phyloP scores from a whole-genome alignment of 331 rosid species.

The Spiraea crenata region DNA sequence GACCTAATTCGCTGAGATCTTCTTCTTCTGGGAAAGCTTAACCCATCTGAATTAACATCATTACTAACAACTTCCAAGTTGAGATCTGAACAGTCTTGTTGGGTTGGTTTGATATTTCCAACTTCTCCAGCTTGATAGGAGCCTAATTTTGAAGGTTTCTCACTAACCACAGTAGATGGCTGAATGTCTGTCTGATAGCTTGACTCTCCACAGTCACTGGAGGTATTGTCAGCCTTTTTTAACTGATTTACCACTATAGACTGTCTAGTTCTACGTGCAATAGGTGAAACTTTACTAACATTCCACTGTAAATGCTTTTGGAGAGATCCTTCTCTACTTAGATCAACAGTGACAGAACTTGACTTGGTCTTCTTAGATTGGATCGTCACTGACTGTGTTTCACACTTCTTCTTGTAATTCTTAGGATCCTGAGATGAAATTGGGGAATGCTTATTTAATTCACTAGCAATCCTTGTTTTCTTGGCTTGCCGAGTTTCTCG shows the following conservation, averaged over 20 bases:
- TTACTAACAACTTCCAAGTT: slow-evolving; percentile 30
- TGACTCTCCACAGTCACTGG: slow-evolving; percentile 27
- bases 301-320: slow-evolving; percentile 32
- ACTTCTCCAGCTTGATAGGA: slow-evolving; percentile 24
- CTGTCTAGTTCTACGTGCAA: slow-evolving; percentile 69
- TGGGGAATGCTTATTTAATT: slow-evolving; percentile 33
- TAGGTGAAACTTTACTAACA: slow-evolving; percentile 35
- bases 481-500: slow-evolving; percentile 28
- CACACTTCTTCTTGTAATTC: slow-evolving; percentile 25
- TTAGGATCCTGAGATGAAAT: slow-evolving; percentile 34
- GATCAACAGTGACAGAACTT: slow-evolving; percentile 17
- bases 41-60: slow-evolving; percentile 22
- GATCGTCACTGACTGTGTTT: slow-evolving; percentile 18
- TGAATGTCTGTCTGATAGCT: slow-evolving; percentile 13
- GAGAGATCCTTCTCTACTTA: slow-evolving; percentile 29
- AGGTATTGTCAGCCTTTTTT: slow-evolving; percentile 25
- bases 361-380: slow-evolving; percentile 34
- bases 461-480: slow-evolving; percentile 37
- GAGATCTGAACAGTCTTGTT: slow-evolving; percentile 23
- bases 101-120: slow-evolving; percentile 29
- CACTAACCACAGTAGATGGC: slow-evolving; percentile 27
- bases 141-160: slow-evolving; percentile 32
- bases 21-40: slow-evolving; percentile 44
- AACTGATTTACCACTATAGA: slow-evolving; percentile 36
- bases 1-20: slow-evolving; percentile 56